Conservation (phyloP, 2,329 filamentous ascomycete species). For the Orbilia quercus region DNA sequence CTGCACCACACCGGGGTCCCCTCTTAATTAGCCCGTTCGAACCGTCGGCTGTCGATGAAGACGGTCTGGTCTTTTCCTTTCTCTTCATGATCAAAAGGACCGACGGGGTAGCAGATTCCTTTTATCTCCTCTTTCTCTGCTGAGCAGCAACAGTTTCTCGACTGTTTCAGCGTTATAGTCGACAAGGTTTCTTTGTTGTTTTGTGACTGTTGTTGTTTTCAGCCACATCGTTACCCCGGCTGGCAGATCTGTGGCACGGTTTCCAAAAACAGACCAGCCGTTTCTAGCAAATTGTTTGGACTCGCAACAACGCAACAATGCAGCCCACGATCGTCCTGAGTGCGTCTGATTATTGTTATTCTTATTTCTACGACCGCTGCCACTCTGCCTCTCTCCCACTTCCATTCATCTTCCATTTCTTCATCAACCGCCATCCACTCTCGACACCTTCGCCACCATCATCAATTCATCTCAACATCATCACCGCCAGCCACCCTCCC, state of each 20-base stretch:
- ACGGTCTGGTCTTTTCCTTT: conserved; percentile 1
- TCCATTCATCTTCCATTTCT: conserved; percentile 16
- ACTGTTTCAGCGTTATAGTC: too few relatives aligned
- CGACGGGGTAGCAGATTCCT: too few relatives aligned
- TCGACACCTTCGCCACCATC: conserved; percentile 2
- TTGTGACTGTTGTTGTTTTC: conserved; percentile 1
- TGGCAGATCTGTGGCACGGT: neutral
- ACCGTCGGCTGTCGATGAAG: neutral
- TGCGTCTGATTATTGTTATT: neutral
- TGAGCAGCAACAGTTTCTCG: too few relatives aligned
- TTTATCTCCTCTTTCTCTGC: too few relatives aligned
- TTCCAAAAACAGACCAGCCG: conserved; percentile 7
- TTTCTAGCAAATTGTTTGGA: conserved; percentile 30
- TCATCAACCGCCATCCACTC: conserved; percentile 5
- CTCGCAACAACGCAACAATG: conserved; percentile 14
- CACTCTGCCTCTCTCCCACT: conserved; percentile 23
- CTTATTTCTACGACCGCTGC: conserved; percentile 56
- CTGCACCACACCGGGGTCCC: conserved; percentile 1
- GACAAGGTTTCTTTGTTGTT: too few relatives aligned
- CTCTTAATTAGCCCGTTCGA: neutral
- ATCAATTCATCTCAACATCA: neutral
- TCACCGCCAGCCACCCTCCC: neutral
- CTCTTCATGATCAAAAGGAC: neutral
- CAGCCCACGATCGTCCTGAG: conserved; percentile 6
- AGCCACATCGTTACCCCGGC: conserved; percentile 8